These are phyloP conservation scores for Penicillium manginii DNA, from an alignment of 495 filamentous ascomycete species.

Conservation along the genomic window DNA sequence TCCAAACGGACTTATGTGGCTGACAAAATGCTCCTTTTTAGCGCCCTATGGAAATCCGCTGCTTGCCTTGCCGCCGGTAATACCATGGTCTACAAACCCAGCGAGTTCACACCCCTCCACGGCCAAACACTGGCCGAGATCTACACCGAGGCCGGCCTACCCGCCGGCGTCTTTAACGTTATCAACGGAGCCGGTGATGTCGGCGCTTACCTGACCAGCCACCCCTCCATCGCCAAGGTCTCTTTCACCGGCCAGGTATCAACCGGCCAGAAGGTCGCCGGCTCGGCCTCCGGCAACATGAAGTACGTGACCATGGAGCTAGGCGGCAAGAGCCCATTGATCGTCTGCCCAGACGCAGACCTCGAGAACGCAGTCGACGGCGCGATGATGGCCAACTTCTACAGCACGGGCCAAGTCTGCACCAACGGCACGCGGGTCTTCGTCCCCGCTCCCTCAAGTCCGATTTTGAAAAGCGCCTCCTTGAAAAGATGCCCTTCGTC, in stretches of 20 bases:
- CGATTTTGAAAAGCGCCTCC: conserved; percentile 63
- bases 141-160: conserved; percentile 72
- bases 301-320: conserved; percentile 88
- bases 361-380: conserved; percentile 76
- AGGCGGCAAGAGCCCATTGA: conserved; percentile 76
- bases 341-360: conserved; percentile 72
- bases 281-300: conserved; percentile 70
- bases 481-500: conserved; percentile 70
- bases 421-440: conserved; percentile 85
- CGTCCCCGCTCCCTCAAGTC: conserved; percentile 61
- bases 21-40: conserved; percentile 21
- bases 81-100: conserved; percentile 86
- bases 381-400: conserved; percentile 90
- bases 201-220: conserved; percentile 67
- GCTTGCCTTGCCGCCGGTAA: conserved; percentile 83
- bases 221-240: conserved; percentile 75
- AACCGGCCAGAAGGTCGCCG: conserved; percentile 76
- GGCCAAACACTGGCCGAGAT: conserved; percentile 69
- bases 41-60: conserved; percentile 82
- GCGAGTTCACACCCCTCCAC: conserved; percentile 78
- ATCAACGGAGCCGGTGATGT: conserved; percentile 74
- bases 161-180: conserved; percentile 80
- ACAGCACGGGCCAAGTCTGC: conserved; percentile 81
- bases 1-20: no score
- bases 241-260: conserved; percentile 82